These are phyloP conservation scores for Axilococcus clingmanii DNA, from an alignment of 139 green algal species.

Conservation along the genomic window DNA sequence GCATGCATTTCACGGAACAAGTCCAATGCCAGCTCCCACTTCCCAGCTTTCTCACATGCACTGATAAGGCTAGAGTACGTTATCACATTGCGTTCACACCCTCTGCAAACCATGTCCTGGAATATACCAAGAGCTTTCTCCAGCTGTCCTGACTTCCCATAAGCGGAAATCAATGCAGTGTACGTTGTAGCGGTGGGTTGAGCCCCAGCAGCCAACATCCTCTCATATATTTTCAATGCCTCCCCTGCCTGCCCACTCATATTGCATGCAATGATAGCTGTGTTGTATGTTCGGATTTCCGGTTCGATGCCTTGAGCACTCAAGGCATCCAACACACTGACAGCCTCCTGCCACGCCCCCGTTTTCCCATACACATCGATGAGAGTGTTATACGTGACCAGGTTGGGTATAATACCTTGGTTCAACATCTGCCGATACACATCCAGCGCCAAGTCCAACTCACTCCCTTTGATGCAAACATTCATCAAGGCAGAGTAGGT, in stretches of 20 bases:
- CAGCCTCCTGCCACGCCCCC: constrained; percentile 51
- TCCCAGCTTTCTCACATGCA: constrained; percentile 51
- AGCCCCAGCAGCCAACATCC: constrained; percentile 62
- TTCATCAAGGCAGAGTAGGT: constrained; percentile 65
- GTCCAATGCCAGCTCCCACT: constrained; percentile 68
- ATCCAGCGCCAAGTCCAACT: constrained; percentile 52
- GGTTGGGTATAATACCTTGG: constrained; percentile 35
- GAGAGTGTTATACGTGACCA: constrained; percentile 69
- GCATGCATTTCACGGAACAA: constrained; percentile 75
- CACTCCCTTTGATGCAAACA: constrained; percentile 50
- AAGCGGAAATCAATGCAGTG: constrained; percentile 75
- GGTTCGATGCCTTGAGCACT: constrained; percentile 57
- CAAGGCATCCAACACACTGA: constrained; percentile 31
- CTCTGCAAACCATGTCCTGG: constrained; percentile 36
- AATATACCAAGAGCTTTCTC: constrained; percentile 56
- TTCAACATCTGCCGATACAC: constrained; percentile 39
- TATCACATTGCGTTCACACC: constrained; percentile 54
- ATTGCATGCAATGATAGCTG: constrained; percentile 51
- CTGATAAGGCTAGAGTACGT: constrained; percentile 56
- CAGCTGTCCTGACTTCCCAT: constrained; percentile 63
- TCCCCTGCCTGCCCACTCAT: constrained; percentile 37
- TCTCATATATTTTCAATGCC: constrained; percentile 65
- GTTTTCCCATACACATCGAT: constrained; percentile 66
- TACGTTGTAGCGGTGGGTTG: constrained; percentile 72
- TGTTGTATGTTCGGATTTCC: constrained; percentile 82